These are phyloP conservation scores for Colletotrichum sp. DNA, from an alignment of 2,329 filamentous ascomycete genomes.

Conservation along the genomic window DNA sequence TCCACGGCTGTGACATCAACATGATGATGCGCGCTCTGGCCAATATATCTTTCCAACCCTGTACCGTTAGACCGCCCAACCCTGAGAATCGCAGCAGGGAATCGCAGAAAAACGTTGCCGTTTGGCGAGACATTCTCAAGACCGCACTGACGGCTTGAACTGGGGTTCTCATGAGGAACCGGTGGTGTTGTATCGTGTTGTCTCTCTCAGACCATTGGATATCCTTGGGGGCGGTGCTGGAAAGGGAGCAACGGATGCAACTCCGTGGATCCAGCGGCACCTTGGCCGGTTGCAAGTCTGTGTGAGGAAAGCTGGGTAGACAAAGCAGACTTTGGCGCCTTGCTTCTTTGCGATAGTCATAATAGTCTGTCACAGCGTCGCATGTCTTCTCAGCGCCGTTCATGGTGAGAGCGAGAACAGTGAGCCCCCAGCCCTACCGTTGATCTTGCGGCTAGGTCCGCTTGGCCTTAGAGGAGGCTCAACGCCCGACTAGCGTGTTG, in stretches of 20 bases:
- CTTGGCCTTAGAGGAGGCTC: slow-evolving; percentile 6
- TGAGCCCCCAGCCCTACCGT: background rate
- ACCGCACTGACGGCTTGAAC: slow-evolving; percentile 7
- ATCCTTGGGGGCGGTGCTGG: background rate
- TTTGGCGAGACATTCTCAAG: slow-evolving; percentile 10
- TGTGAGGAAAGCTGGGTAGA: background rate
- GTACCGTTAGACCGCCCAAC: background rate
- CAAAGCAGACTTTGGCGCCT: slow-evolving; percentile 5
- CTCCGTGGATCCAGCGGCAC: slow-evolving; percentile 4
- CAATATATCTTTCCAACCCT: slow-evolving; percentile 10
- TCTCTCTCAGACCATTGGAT: slow-evolving; percentile 1
- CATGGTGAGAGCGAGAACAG: background rate
- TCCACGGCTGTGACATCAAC: background rate
- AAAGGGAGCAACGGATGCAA: background rate
- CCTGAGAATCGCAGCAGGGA: background rate
- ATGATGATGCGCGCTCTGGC: slow-evolving; percentile 1
- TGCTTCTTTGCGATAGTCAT: slow-evolving; percentile 13
- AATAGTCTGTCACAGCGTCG: background rate
- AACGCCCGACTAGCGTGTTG: background rate
- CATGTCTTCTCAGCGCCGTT: background rate
- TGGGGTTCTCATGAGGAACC: slow-evolving; percentile 8
- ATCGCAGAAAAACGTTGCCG: background rate
- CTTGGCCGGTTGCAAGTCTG: slow-evolving; percentile 11
- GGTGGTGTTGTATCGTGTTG: slow-evolving; percentile 9
- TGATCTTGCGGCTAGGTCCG: background rate